phyloP scores from a whole-genome alignment of 176 grass and related monocot genomes.

The Coix lacrymajobi region DNA sequence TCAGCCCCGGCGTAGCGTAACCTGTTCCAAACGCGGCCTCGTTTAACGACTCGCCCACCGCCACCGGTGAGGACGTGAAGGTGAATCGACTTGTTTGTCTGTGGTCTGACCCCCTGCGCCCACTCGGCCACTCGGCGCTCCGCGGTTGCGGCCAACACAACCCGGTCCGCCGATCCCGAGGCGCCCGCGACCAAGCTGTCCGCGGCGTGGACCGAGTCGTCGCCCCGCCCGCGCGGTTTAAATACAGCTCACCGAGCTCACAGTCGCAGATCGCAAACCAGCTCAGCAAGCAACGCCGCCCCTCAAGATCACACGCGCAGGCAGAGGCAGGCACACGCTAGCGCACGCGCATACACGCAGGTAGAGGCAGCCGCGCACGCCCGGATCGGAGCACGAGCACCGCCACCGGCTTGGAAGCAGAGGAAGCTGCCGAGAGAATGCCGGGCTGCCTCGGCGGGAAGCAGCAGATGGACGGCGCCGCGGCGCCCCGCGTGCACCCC shows the following conservation, averaged over 20 bases:
- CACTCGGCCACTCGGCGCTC: no score
- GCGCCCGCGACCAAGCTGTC: neutral
- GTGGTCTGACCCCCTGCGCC: no score
- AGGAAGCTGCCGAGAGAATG: slow-evolving; percentile 1
- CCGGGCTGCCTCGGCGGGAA: slow-evolving; percentile 3
- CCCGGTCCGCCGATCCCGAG: slow-evolving; percentile 29
- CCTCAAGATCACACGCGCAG: neutral
- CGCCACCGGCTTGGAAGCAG: neutral
- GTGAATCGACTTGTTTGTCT: no score
- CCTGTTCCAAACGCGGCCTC: slow-evolving; percentile 6
- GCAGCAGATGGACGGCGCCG: neutral
- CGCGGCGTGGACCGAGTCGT: slow-evolving; percentile 38
- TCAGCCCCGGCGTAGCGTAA: neutral
- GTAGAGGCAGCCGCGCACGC: neutral
- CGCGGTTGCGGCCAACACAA: neutral
- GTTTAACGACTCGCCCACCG: neutral
- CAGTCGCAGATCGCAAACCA: neutral
- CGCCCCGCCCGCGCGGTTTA: neutral
- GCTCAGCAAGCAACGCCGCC: neutral
- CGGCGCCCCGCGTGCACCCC: slow-evolving; percentile 5
- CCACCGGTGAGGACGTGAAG: neutral
- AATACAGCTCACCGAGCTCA: neutral
- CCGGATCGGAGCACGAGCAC: neutral
- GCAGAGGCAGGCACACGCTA: neutral
- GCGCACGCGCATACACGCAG: neutral